Conservation (phyloP, 768 basidiomycete genomes). For the Coprinopsis marcescibilis region DNA sequence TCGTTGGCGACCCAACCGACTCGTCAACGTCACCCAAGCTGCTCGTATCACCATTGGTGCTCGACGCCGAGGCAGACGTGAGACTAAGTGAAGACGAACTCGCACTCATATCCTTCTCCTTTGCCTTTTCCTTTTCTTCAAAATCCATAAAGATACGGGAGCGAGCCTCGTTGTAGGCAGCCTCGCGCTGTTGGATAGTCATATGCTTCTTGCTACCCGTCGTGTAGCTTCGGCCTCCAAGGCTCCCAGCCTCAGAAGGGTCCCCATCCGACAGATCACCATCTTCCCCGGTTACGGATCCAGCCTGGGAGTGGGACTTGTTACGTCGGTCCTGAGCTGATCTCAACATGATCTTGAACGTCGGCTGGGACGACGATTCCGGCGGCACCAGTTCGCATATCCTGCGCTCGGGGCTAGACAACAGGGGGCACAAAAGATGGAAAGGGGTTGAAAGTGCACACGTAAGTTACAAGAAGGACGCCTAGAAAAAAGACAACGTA, state of each 20-base stretch:
- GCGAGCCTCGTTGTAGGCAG: slow-evolving; percentile 84
- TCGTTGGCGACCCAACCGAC: slow-evolving; percentile 62
- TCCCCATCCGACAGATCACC: slow-evolving; percentile 73
- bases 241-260: slow-evolving; percentile 75
- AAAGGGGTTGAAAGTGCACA: slow-evolving; percentile 17
- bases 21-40: slow-evolving; percentile 66
- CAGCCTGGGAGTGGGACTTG: slow-evolving; percentile 62
- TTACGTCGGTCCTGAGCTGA: slow-evolving; percentile 45
- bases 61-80: slow-evolving; percentile 61
- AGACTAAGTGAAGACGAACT: slow-evolving; percentile 73
- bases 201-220: slow-evolving; percentile 64
- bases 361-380: slow-evolving; percentile 62
- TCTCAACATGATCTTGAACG: slow-evolving; percentile 87
- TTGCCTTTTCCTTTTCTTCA: slow-evolving; percentile 66
- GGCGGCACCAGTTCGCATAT: slow-evolving; percentile 75
- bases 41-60: slow-evolving; percentile 42
- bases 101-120: slow-evolving; percentile 68
- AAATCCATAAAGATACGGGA: slow-evolving; percentile 84
- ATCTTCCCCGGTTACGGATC: slow-evolving; percentile 71
- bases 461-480: slow-evolving; percentile 8
- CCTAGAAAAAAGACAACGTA: slow-evolving; percentile 33
- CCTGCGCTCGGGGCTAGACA: slow-evolving; percentile 65
- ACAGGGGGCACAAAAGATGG: too few species aligned
- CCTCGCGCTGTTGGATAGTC: slow-evolving; percentile 83
- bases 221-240: slow-evolving; percentile 61